Conservation (phyloP, 2,329 filamentous ascomycete genomes). For the Cladorrhinum sp. region DNA sequence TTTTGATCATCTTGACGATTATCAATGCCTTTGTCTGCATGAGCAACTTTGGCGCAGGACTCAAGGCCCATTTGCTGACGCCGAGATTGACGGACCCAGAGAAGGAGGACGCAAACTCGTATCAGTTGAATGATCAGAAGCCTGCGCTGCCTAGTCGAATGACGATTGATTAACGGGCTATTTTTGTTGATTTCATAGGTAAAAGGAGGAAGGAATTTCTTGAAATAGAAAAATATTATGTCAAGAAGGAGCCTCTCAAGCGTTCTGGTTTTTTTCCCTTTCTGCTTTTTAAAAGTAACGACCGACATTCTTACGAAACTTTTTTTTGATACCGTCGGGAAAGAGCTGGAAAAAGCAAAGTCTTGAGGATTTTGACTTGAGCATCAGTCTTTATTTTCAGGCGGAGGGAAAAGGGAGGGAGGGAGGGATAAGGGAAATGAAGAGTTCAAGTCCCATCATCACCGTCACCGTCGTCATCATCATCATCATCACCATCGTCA, state of each 20-base stretch:
- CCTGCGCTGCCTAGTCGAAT: constrained; percentile 53
- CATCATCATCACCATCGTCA: not conserved
- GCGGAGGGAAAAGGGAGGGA: not conserved
- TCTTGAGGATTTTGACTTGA: constrained; percentile 1
- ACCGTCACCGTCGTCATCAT: not conserved
- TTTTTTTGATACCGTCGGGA: not conserved
- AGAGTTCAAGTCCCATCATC: not conserved
- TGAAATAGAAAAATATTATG: not conserved
- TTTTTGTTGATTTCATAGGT: not conserved
- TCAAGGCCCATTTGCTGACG: constrained; percentile 79
- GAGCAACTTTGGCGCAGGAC: constrained; percentile 81
- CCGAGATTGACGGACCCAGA: constrained; percentile 46
- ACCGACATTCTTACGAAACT: not conserved
- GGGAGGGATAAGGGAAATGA: not conserved
- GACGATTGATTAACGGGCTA: constrained; percentile 55
- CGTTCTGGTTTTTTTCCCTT: not conserved
- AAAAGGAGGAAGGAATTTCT: not conserved
- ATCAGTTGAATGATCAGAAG: constrained; percentile 56
- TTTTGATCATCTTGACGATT: constrained; percentile 86
- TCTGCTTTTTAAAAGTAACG: not conserved
- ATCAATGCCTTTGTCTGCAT: constrained; percentile 83
- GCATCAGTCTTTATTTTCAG: not conserved
- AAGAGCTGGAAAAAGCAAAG: not conserved
- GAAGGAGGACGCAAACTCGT: constrained; percentile 55
- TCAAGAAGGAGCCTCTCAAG: not conserved